Percentiles rank a stretch among this genome's conserved stretches.
Evolutionary conservation across 2,329 filamentous ascomycete genomes (phyloP).

Genomic region (Claviceps sp.): DNA sequence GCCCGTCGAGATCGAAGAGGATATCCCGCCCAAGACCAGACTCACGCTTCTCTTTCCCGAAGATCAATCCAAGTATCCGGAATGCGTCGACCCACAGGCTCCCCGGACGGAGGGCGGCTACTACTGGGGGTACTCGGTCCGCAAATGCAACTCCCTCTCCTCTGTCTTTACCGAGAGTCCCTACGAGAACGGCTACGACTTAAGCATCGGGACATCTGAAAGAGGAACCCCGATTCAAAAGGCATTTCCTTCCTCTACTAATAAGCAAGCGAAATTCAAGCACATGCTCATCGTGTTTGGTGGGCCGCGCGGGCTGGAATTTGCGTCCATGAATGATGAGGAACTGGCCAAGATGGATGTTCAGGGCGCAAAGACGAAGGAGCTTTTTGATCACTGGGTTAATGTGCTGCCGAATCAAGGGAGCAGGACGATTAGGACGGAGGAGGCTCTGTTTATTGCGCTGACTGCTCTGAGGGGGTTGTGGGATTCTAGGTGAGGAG

Average conservation of each 20-base stretch:
- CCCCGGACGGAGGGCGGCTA: conserved; percentile 67
- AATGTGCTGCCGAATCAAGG: conserved; percentile 71
- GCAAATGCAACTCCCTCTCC: conserved; percentile 53
- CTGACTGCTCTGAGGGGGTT: conserved; percentile 52
- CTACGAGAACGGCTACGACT: conserved; percentile 66
- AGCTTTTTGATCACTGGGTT: conserved; percentile 75
- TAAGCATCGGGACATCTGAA: conserved; percentile 75
- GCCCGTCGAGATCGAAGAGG: conserved; percentile 40
- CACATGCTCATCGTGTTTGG: conserved; percentile 72
- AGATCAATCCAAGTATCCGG: conserved; percentile 29
- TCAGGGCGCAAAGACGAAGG: conserved; percentile 46
- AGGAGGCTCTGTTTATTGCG: conserved; percentile 70
- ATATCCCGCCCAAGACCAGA: conserved; percentile 56
- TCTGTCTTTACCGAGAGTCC: conserved; percentile 64
- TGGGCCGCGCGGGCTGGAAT: conserved; percentile 67
- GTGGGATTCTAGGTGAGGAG: conserved; percentile 26
- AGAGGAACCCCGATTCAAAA: conserved; percentile 44
- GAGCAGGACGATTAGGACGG: conserved; percentile 68
- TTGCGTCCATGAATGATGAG: conserved; percentile 50
- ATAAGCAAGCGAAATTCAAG: conserved; percentile 38
- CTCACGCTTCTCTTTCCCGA: conserved; percentile 53
- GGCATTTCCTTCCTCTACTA: conserved; percentile 25
- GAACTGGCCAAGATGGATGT: conserved; percentile 48
- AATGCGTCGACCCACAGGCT: conserved; percentile 51
- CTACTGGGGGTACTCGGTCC: conserved; percentile 74